Percentiles rank a stretch among this genome's conserved stretches.
Evolutionary conservation across 2,329 filamentous ascomycete genomes (phyloP).

Genomic region (Ilyonectria sp.): DNA sequence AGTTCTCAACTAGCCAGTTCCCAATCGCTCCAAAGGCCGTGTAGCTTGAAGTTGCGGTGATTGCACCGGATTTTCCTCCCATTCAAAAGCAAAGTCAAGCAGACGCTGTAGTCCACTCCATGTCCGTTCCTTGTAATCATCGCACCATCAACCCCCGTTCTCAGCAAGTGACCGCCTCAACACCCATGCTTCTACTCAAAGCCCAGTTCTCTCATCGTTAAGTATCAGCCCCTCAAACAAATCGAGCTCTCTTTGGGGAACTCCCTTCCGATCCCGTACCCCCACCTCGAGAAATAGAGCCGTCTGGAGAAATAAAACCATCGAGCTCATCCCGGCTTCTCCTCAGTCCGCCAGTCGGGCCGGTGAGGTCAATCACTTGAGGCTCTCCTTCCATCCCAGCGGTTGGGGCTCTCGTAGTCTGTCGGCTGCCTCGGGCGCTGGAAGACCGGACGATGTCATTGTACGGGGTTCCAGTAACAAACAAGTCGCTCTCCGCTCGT

Average conservation of each 20-base stretch:
- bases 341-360: slow-evolving; percentile 9
- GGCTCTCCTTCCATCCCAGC: background rate
- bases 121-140: no score
- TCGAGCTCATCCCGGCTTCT: background rate
- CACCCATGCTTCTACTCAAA: no score
- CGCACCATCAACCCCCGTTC: no score
- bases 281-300: background rate
- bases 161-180: no score
- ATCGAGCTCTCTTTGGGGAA: slow-evolving; percentile 5
- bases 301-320: background rate
- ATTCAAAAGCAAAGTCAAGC: no score
- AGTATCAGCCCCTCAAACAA: background rate
- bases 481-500: slow-evolving; percentile 38
- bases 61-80: no score
- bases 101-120: no score
- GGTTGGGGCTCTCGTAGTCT: background rate
- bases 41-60: no score
- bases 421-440: background rate
- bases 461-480: slow-evolving; percentile 34
- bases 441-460: slow-evolving; percentile 4
- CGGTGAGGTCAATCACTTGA: background rate
- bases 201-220: no score
- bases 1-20: no score
- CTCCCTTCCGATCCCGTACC: background rate
- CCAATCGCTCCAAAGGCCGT: no score